Base-by-base conservation (phyloP, 805 yeast species). In the Kuraishia piskuri region DNA sequence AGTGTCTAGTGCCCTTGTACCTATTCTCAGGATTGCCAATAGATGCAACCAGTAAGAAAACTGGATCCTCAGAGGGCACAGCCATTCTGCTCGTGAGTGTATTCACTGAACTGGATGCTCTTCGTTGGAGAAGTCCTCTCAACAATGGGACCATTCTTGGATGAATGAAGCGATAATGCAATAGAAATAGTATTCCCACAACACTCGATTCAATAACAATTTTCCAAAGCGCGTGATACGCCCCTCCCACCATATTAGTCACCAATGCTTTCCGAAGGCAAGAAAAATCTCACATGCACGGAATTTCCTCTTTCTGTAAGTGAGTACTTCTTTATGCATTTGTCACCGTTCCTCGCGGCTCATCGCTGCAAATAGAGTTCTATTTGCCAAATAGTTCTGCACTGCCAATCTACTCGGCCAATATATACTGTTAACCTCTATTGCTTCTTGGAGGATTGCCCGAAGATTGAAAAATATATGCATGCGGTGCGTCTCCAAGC, bases 1-100 rank as follows among this genome's bases (percentile, higher is more conserved):
- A 88, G 63, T 90, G 97, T 37, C 96, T 71, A 0, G 96, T 86
- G 6, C 74, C 72, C 7, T 68, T 67, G 59, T 77, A 88, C 50
- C 73, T 67, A 0, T 80, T 75, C 53, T 83, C 88, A 0, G 96
- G 96, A 61, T 90, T 90, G 0, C 96, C 96, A 2, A 90, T 68
- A 0, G 89, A 82, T 2, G 82, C 77, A 5, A 73, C 53, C 57
- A 69, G 52, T n/a, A 68, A 21, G 40, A 66, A 52, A 6, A 66
- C 63, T 1, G 65, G 65, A 22, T 60, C 58, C 6, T 31, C 40
- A 12, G 40, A 12, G 3, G 40, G 40, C 17, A 31, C 40, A 12
- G 40, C 40, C 40, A 31, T 31, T 31, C 40, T 31, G 17, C 17
- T 12, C 17, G 40, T 31, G 9, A 31, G 14, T 31, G 40, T 31